Evolutionary conservation across 1,284 basidiomycete genomes (phyloP).

Genomic region (Stygiomarasmius scandens): DNA sequence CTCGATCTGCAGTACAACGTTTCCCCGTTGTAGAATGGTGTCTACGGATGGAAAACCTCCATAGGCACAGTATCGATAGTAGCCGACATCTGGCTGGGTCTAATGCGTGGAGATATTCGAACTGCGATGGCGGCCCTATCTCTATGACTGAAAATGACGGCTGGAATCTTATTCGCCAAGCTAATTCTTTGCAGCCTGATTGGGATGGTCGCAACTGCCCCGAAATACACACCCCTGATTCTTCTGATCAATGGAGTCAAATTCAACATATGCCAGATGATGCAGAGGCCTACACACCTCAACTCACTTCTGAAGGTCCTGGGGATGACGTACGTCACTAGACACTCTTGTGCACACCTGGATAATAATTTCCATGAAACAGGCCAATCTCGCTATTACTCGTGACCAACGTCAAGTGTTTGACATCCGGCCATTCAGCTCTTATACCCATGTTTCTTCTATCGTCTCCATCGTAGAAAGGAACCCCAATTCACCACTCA

Average conservation of each 20-base stretch:
- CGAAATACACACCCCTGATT: slow-evolving; percentile 28
- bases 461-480: slow-evolving; percentile 87
- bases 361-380: slow-evolving; percentile 79
- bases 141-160: slow-evolving; percentile 48
- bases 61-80: slow-evolving; percentile 84
- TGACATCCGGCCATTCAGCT: slow-evolving; percentile 76
- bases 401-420: slow-evolving; percentile 74
- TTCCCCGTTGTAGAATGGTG: slow-evolving; percentile 98
- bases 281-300: slow-evolving; percentile 32
- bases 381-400: slow-evolving; percentile 81
- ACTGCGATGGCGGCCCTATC: slow-evolving; percentile 61
- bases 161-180: slow-evolving; percentile 52
- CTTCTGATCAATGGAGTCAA: slow-evolving; percentile 54
- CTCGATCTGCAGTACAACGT: slow-evolving; percentile 89
- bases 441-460: slow-evolving; percentile 79
- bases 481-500: slow-evolving; percentile 84
- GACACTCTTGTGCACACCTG: slow-evolving; percentile 19
- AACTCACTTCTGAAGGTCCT: slow-evolving; percentile 36
- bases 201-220: slow-evolving; percentile 45
- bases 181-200: slow-evolving; percentile 52
- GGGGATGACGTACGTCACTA: neutral
- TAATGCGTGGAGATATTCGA: slow-evolving; percentile 78
- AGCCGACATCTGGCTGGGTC: slow-evolving; percentile 49
- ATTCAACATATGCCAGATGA: slow-evolving; percentile 50
- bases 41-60: slow-evolving; percentile 92